A percentile compares a stretch with the other conserved stretches of the same genome.
Conservation (phyloP, 2,329 filamentous ascomycete genomes). For the Metarhizium robertsii region DNA sequence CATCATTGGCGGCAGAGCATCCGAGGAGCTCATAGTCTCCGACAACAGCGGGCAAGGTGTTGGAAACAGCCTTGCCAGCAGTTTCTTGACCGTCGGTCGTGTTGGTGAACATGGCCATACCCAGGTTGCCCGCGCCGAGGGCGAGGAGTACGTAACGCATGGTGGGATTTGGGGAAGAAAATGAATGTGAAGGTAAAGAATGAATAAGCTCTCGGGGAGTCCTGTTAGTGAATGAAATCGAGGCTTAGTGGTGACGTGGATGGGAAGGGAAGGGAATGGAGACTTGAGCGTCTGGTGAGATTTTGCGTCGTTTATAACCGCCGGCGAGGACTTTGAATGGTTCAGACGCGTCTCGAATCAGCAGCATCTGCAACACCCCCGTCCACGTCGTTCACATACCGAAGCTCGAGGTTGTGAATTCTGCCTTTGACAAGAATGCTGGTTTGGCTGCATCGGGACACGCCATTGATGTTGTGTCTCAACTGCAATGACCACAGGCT, state of each 20-base stretch:
- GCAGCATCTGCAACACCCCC: not conserved
- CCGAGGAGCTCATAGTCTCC: slow-evolving; percentile 16
- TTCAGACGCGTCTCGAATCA: slow-evolving; percentile 5
- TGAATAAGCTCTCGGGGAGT: slow-evolving; percentile 17
- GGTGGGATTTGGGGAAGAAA: slow-evolving; percentile 10
- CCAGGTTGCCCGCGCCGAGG: slow-evolving; percentile 21
- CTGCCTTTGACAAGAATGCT: slow-evolving; percentile 2
- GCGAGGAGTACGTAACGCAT: slow-evolving; percentile 23
- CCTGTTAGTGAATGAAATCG: slow-evolving; percentile 18
- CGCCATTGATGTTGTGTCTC: not conserved
- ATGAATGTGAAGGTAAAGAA: slow-evolving; percentile 11
- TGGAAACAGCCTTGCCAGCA: not conserved
- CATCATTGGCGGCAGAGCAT: slow-evolving; percentile 13
- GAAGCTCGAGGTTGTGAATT: not conserved
- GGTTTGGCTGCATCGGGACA: not conserved
- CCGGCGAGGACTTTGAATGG: not conserved
- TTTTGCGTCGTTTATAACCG: slow-evolving; percentile 19
- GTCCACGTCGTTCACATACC: slow-evolving; percentile 1
- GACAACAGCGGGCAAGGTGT: slow-evolving; percentile 11
- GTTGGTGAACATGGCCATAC: slow-evolving; percentile 14
- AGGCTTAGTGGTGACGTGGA: slow-evolving; percentile 15
- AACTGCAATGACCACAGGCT: not conserved
- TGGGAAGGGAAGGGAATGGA: slow-evolving; percentile 5
- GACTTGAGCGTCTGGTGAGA: slow-evolving; percentile 9
- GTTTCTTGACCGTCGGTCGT: not conserved